Evolutionary conservation across 805 yeast genomes (phyloP), one percentile per base, ranked within the genome.

Genomic region (Candida mattraensis): DNA sequence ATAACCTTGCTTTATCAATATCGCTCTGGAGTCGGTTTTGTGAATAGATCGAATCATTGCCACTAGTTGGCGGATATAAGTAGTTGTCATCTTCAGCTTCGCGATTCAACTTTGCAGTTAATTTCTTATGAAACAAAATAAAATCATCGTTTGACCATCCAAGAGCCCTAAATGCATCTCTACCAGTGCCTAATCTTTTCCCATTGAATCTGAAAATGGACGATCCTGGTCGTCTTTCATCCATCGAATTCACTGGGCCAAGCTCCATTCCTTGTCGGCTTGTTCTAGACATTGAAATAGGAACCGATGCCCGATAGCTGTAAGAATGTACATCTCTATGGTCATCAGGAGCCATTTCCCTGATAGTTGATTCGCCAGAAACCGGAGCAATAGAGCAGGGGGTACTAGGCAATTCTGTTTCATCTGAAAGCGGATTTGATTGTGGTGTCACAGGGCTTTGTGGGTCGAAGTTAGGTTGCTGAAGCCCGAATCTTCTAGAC

Each of bases 141-240:
- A 49, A 40, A 7, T 47, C 48, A 24, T 45, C 41, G 24, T 44
- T 45, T 11, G 51, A 34, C 53, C 53, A 49, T 14, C 53, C 47
- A 12, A 40, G 37, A 2, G 37, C 18, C 24, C 24, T 24, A 8
- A 30, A 19, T 3, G 34, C 26, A 8, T 38, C 41, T 19, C 23
- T 35, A 9, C n/a, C 3, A 6, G 30, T 27, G 5, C 18, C 35
- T 9, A 25, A n/a, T 25, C 17, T 28, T 16, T 24, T 13, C 14
- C 25, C 14, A n/a, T 21, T 10, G 7, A 21, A 7, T 31, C 29
- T 30, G 28, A 20, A 12, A 4, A 28, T 11, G 5, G 39, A 30
- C 16, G 16, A n/a, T n/a, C n/a, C n/a, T n/a, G n/a, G n/a, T n/a
- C n/a, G n/a, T n/a, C n/a, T n/a, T n/a, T n/a, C n/a, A n/a, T n/a